Base-by-base conservation (phyloP, 306 rosid genomes). In the Morella rubra region DNA sequence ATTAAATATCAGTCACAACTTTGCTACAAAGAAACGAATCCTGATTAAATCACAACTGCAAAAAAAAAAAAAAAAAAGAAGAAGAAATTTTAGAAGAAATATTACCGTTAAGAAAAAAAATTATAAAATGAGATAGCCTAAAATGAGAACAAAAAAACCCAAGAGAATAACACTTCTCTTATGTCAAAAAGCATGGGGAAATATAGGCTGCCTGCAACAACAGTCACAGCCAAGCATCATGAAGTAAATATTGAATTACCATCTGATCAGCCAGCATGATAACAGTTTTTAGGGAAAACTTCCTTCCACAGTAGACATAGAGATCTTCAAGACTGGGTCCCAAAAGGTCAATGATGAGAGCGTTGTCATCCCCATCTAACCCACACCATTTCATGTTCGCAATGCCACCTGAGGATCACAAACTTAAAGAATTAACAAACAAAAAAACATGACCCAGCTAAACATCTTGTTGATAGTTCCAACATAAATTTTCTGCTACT, bases 281-380 rank as follows among this genome's bases (percentile, higher is more conserved):
- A 76, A 92, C 99, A 51, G 98, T 88, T 86, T 93, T 96, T 65
- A 91, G 81, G 19, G 99, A 87, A 73, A 91, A 90, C 77, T 91
- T 96, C 80, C 93, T 87, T 76, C 98, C 97, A 8, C 98, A 89
- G 47, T 91, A 96, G 61, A 89, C 93, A 79, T 91, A 92, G 84
- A 96, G 90, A 86, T 96, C 99, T 82, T 96, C 99, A 19, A 96
- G 90, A 83, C 99, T 96, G 12, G 97, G 93, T 70, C 99, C 99
- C 40, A 96, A 82, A 74, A 92, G 90, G 89, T 96, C 99, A 22
- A 96, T 79, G 70, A 91, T 92, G 44, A 96, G 87, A 77, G 83
- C 89, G 85, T 96, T 92, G 67, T 91, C 89, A 73, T 92, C 98
- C 56, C 93, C 96, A 64, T 96, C 93, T 32, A 82, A 73, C 44